A percentile compares a stretch with the other conserved stretches of the same genome.
These are phyloP conservation scores for Pterocarpus santalinus DNA, from an alignment of 306 rosid species.

Conservation along the genomic window DNA sequence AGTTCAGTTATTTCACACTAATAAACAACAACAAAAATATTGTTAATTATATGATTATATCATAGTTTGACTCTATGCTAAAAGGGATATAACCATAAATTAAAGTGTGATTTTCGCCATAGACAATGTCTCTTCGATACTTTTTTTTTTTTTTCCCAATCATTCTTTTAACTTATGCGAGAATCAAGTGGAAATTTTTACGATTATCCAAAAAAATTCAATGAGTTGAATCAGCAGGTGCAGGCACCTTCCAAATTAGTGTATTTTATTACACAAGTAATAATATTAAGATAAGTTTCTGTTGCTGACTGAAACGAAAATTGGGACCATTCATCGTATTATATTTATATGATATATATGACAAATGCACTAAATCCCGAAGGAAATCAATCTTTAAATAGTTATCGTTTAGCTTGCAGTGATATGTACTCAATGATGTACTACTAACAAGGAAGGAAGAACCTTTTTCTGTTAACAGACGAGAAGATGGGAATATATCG, in stretches of 20 bases:
- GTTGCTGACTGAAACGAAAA: not conserved
- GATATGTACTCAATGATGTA: not conserved
- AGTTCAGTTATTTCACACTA: not conserved
- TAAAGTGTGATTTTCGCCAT: not conserved
- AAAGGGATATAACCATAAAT: not conserved
- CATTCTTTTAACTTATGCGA: not conserved
- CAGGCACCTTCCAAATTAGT: not conserved
- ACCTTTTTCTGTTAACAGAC: not conserved
- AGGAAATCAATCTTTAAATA: not conserved
- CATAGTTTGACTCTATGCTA: not conserved
- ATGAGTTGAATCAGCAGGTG: not conserved
- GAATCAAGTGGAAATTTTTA: not conserved
- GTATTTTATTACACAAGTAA: not conserved
- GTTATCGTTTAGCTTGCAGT: not conserved
- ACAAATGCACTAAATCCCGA: not conserved
- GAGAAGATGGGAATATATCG: not conserved
- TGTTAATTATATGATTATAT: not conserved
- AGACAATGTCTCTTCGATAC: not conserved
- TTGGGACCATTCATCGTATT: not conserved
- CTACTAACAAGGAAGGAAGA: not conserved
- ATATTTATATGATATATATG: not conserved
- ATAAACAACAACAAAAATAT: not conserved
- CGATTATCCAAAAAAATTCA: not conserved
- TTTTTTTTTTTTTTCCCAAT: too few species aligned
- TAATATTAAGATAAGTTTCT: not conserved